These are phyloP conservation scores for Glomus cerebriforme DNA, from an alignment of 192 early-diverging fungal genomes.

Conservation along the genomic window DNA sequence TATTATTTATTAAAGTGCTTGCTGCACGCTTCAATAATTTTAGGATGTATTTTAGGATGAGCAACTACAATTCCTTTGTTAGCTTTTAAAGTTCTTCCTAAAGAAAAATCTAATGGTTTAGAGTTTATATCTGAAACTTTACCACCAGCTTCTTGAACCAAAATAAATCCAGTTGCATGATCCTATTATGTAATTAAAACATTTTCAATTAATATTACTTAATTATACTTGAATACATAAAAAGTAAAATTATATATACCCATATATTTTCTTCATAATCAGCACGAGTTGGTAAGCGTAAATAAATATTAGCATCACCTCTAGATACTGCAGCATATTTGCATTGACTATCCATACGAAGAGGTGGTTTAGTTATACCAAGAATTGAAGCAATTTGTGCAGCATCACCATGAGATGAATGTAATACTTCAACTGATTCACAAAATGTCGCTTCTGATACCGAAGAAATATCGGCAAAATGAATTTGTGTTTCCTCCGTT, in stretches of 20 bases:
- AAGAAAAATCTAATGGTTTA: constrained; percentile 85
- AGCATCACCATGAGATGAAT: constrained; percentile 84
- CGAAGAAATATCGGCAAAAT: constrained; percentile 54
- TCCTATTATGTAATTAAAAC: constrained; percentile 55
- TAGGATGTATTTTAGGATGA: constrained; percentile 70
- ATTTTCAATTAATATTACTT: background rate
- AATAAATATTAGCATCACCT: constrained; percentile 93
- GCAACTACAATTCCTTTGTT: constrained; percentile 92
- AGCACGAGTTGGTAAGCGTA: constrained; percentile 76
- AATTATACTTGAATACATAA: background rate
- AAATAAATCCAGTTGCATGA: constrained; percentile 88
- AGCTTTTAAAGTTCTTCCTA: constrained; percentile 75
- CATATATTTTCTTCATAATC: constrained; percentile 98
- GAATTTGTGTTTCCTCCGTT: constrained; percentile 61
- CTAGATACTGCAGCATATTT: constrained; percentile 92
- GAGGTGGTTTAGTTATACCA: constrained; percentile 73
- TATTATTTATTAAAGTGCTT: constrained; percentile 32
- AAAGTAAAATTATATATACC: constrained; percentile 49
- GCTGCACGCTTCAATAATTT: constrained; percentile 81
- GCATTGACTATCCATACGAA: constrained; percentile 98
- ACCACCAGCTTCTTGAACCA: constrained; percentile 94
- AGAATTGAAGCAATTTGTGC: constrained; percentile 76
- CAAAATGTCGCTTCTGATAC: constrained; percentile 78
- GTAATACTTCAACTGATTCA: constrained; percentile 93
- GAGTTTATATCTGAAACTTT: constrained; percentile 81